phyloP scores from a whole-genome alignment of 169 alveolate species.

The Cryptosporidium viatorum region DNA sequence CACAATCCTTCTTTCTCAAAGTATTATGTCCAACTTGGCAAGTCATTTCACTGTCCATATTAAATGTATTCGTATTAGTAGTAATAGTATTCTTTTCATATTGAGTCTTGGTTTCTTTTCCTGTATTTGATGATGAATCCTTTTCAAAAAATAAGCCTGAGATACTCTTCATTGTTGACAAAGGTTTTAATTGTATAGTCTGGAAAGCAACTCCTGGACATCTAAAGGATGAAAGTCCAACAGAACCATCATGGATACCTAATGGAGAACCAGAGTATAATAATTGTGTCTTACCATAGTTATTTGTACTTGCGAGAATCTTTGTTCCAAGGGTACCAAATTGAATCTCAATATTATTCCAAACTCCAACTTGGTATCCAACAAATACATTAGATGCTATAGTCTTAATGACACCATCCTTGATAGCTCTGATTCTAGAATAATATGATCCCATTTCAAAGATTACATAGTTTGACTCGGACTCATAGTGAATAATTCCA shows the following conservation, averaged over 20 bases:
- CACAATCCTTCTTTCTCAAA: constrained; percentile 52
- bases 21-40: constrained; percentile 32
- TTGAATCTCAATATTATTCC: constrained; percentile 69
- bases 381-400: constrained; percentile 49
- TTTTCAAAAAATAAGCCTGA: constrained; percentile 42
- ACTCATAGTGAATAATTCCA: constrained; percentile 65
- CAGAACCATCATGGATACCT: constrained; percentile 64
- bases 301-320: constrained; percentile 66
- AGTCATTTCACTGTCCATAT: neutral
- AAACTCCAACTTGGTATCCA: constrained; percentile 69
- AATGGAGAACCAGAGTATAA: constrained; percentile 64
- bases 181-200: constrained; percentile 53
- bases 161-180: constrained; percentile 33
- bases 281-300: constrained; percentile 72
- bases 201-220: constrained; percentile 75
- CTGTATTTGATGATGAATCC: neutral
- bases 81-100: neutral
- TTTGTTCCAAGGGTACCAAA: constrained; percentile 67
- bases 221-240: constrained; percentile 57
- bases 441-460: constrained; percentile 72
- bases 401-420: constrained; percentile 49
- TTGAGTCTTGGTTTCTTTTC: neutral
- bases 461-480: constrained; percentile 43
- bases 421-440: constrained; percentile 53
- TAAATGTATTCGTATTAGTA: neutral